Base-by-base conservation (phyloP, 225 moss, liverwort and hornwort species). In the Polytrichum commune region DNA sequence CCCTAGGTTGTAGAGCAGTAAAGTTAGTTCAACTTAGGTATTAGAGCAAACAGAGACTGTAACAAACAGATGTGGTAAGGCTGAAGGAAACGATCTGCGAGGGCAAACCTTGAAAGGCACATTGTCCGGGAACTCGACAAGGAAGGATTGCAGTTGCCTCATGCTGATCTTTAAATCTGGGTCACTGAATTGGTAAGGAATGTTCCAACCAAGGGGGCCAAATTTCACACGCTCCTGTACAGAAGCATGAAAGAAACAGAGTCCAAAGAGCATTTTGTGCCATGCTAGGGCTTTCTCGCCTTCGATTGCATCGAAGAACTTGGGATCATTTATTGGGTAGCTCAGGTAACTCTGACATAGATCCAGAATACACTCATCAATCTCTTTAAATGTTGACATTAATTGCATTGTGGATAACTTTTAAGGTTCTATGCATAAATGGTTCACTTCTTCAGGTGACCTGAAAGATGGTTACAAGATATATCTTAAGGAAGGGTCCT, bases 181-280 rank as follows among this genome's bases (percentile, higher is more conserved):
- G 64, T 95, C 93, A 55, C 89, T 95, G 32, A 96, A 96, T 61
- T 96, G 91, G 18, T 96, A 93, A 5, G 93, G 91, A 69, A 93
- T 91, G 66, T 96, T 96, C 93, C 93, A 93, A 61, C 95, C 91
- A 7, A 96, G 83, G 9, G 93, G 90, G 0, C 93, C 93, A 72
- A 83, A 95, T 65, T 91, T 88, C 8, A 90, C 86, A 4, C 93
- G 88, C 72, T 95, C 91, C 71, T 95, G 92, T 32, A 95, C 88
- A 5, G 81, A 73, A 27, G 95, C 91, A 19, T 95, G 95, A 65
- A 95, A 95, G 78, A 93, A 93, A 58, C 92, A 91, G 5, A 93
- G 85, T 4, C 91, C 95, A 62, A 93, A 95, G 8, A 95, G 61
- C 82, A 93, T 75, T 80, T 87, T 91, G 1, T 83, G 66, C 95